phyloP scores from a whole-genome alignment of 352 stramenopile genomes.

The Lagenidium giganteum region DNA sequence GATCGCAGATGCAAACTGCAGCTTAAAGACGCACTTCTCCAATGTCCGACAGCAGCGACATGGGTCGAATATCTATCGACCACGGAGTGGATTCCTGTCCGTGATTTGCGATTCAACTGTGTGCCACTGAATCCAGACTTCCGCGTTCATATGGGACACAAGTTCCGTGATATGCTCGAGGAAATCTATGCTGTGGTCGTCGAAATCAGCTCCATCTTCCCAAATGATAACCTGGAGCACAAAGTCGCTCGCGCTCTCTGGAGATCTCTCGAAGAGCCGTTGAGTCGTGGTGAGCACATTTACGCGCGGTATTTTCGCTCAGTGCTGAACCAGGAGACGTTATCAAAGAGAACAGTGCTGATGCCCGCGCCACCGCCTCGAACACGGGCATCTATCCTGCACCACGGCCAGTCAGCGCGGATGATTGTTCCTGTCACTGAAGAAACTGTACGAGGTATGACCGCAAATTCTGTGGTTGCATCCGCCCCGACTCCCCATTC shows the following conservation, averaged over 20 bases:
- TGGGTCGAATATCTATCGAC: slow-evolving; percentile 36
- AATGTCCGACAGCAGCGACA: slow-evolving; percentile 17
- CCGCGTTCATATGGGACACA: slow-evolving; percentile 58
- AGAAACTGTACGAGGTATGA: too few relatives aligned
- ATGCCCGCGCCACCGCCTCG: too few relatives aligned
- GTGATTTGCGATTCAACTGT: slow-evolving; percentile 40
- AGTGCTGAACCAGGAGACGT: slow-evolving; percentile 52
- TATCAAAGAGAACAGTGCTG: too few relatives aligned
- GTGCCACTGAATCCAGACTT: slow-evolving; percentile 55
- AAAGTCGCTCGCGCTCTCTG: slow-evolving; percentile 53
- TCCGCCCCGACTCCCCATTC: too few relatives aligned
- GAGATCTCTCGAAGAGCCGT: slow-evolving; percentile 39
- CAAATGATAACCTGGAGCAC: slow-evolving; percentile 51
- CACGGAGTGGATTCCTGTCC: slow-evolving; percentile 49
- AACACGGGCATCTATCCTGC: too few relatives aligned
- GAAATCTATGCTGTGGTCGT: slow-evolving; percentile 54
- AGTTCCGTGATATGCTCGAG: slow-evolving; percentile 54
- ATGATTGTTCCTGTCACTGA: too few relatives aligned
- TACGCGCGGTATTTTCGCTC: slow-evolving; percentile 72
- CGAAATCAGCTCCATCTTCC: slow-evolving; percentile 72
- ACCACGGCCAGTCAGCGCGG: too few relatives aligned
- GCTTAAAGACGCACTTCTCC: slow-evolving; percentile 48
- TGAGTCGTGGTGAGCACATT: slow-evolving; percentile 63
- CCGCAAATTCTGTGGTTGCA: too few relatives aligned
- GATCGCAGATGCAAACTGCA: slow-evolving; percentile 61